Percentiles rank a stretch among this genome's conserved stretches.
These are phyloP conservation scores for Rosellinia necatrix DNA, from an alignment of 2,329 filamentous ascomycete species.

Conservation along the genomic window DNA sequence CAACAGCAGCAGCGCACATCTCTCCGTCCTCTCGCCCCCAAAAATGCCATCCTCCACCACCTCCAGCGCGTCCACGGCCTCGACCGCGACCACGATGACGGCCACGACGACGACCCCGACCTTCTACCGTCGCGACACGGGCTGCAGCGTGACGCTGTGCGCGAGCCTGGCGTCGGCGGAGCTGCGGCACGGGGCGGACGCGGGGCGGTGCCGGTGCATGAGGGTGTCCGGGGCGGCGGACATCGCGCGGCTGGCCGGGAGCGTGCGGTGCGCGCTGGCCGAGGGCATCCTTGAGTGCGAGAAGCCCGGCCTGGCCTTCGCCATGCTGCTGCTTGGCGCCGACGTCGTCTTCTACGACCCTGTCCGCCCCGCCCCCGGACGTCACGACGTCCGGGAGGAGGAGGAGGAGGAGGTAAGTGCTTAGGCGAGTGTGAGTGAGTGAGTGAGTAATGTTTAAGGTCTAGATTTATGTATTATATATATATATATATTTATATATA, in stretches of 20 bases:
- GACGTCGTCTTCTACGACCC: conserved; percentile 18
- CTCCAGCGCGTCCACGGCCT: background rate
- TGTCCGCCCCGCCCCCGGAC: too few relatives aligned
- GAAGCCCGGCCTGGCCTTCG: conserved; percentile 28
- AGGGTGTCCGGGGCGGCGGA: conserved; percentile 8
- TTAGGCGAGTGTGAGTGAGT: too few relatives aligned
- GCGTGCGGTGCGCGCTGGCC: conserved; percentile 14
- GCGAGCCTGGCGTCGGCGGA: conserved; percentile 10
- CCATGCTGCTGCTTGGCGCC: conserved; percentile 29
- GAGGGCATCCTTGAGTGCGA: conserved; percentile 26
- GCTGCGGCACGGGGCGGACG: conserved; percentile 8
- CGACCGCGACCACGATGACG: conserved; percentile 7
- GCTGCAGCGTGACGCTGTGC: conserved; percentile 24
- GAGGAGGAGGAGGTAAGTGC: too few relatives aligned
- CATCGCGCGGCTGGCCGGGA: conserved; percentile 13
- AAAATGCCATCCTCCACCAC: conserved; percentile 1
- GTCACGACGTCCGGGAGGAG: too few relatives aligned
- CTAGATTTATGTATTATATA: too few relatives aligned
- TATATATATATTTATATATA: too few relatives aligned
- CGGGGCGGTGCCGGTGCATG: conserved; percentile 26
- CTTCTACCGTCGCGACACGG: conserved; percentile 25
- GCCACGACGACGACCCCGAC: conserved; percentile 6
- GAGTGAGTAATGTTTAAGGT: too few relatives aligned
- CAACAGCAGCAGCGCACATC: too few relatives aligned
- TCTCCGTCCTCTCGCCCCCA: too few relatives aligned